Percentiles rank a stretch among this genome's conserved stretches.
Evolutionary conservation across 2,329 filamentous ascomycete genomes (phyloP).

Genomic region (Fusarium sp.): DNA sequence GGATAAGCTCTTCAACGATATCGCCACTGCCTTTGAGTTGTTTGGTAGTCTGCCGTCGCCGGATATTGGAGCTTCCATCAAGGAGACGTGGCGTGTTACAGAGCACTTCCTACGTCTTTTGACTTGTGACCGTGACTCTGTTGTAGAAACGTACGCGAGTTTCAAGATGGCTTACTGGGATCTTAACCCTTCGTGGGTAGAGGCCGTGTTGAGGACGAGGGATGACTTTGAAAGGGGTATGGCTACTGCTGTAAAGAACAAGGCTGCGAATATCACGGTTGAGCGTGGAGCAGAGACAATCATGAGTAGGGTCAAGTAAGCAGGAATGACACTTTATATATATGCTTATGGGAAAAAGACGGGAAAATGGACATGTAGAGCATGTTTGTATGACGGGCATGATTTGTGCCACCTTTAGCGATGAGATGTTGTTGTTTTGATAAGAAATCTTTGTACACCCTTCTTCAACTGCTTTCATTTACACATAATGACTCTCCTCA

Average conservation of each 20-base stretch:
- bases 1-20: constrained; percentile 93
- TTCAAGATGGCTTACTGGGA: constrained; percentile 95
- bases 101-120: constrained; percentile 85
- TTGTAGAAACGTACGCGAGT: constrained; percentile 82
- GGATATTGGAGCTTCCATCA: constrained; percentile 79
- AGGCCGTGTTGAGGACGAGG: constrained; percentile 84
- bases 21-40: constrained; percentile 90
- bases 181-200: constrained; percentile 93
- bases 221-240: constrained; percentile 96
- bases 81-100: constrained; percentile 91
- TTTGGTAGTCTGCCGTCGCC: constrained; percentile 79
- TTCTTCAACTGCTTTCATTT: constrained; percentile 10
- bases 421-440: constrained; percentile 24
- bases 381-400: constrained; percentile 34
- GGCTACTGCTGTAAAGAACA: constrained; percentile 87
- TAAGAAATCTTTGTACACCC: constrained; percentile 12
- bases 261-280: constrained; percentile 86
- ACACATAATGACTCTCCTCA: neutral
- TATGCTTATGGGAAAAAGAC: constrained; percentile 3
- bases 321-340: constrained; percentile 7
- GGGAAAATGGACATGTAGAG: neutral
- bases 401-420: constrained; percentile 35
- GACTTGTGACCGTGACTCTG: constrained; percentile 77
- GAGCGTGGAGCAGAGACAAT: constrained; percentile 89
- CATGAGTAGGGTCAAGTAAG: constrained; percentile 89